phyloP scores from a whole-genome alignment of 306 rosid species.

The Cucurbita ficifolia region DNA sequence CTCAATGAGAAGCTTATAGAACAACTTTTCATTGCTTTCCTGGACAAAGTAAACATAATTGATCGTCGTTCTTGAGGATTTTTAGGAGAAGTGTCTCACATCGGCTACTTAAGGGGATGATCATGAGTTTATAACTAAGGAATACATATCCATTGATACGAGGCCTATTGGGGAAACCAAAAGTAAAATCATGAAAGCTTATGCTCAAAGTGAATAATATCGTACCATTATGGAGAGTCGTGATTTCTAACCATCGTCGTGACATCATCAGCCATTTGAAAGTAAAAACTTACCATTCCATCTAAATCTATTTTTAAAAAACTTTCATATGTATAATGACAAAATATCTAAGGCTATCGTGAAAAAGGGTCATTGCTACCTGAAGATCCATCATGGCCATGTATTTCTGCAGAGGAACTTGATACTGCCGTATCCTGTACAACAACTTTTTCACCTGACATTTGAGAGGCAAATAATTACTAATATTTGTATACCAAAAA shows the following conservation, averaged over 20 bases:
- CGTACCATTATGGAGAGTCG: too few species aligned
- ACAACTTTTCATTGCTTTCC: conserved; percentile 77
- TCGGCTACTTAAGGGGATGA: too few species aligned
- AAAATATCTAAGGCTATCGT: not conserved
- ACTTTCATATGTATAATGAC: not conserved
- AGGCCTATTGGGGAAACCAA: too few species aligned
- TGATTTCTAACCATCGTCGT: too few species aligned
- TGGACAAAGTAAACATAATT: conserved; percentile 12
- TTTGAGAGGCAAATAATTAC: not conserved
- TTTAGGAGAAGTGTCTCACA: too few species aligned
- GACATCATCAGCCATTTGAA: too few species aligned
- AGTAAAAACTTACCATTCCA: not conserved
- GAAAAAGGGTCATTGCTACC: conserved; percentile 24
- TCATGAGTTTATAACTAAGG: too few species aligned
- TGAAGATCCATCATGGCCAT: conserved; percentile 96
- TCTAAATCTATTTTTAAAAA: not conserved
- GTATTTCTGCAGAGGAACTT: conserved; percentile 80
- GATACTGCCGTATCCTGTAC: conserved; percentile 49
- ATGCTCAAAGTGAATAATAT: too few species aligned
- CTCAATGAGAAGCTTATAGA: conserved; percentile 69
- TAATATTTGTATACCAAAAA: not conserved
- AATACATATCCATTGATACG: too few species aligned
- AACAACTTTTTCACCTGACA: conserved; percentile 68
- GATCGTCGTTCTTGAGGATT: not conserved
- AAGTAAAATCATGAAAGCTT: too few species aligned